Evolutionary conservation across 768 basidiomycete species (phyloP), one percentile per base, ranked within the genome.

Genomic region (Lactarius deliciosus): DNA sequence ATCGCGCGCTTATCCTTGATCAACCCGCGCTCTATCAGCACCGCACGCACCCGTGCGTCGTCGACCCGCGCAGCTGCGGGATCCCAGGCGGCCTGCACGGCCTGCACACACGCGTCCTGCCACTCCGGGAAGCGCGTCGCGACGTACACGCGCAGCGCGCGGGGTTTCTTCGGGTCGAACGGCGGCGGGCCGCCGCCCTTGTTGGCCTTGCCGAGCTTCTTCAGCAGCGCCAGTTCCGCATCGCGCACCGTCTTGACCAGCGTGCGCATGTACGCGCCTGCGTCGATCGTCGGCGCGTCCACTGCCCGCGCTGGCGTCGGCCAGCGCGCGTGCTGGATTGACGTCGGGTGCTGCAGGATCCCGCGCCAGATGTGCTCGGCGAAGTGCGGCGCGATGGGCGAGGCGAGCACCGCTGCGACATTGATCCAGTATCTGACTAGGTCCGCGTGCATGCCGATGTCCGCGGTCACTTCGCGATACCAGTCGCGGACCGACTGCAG

Each of bases 1-100:
- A 98, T 98, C 50, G 84, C 84, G 53, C 88, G 86, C 81, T 98
- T 98, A 79, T 98, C 94, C 83, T 97, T 98, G 79, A 95, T 88
- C 75, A 98, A 75, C 5, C 92, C 94, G 25, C 81, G 82, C 74
- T 85, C 81, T 10, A 82, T 82, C 75, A 98, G 75, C 70, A 84
- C 71, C 72, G 86, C 80, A 75, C 88, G 84, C 60, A 96, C 85
- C 75, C 87, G 88, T 43, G 79, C 86, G 74, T 98, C 95, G 73
- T 99, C 92, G 40, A 98, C 89, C 71, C 81, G 83, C 65, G 86
- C 83, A 32, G 79, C 79, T 62, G 79, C 77, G 63, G 80, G 80
- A 50, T 79, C 78, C 72, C 89, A 95, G 30, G 88, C 80, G 15
- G 87, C 86, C 78, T 85, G 85, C 58, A 96, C 82, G 47, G 87